Base-by-base conservation (phyloP, 2,329 filamentous ascomycete genomes). In the Phialocephala sp. region DNA sequence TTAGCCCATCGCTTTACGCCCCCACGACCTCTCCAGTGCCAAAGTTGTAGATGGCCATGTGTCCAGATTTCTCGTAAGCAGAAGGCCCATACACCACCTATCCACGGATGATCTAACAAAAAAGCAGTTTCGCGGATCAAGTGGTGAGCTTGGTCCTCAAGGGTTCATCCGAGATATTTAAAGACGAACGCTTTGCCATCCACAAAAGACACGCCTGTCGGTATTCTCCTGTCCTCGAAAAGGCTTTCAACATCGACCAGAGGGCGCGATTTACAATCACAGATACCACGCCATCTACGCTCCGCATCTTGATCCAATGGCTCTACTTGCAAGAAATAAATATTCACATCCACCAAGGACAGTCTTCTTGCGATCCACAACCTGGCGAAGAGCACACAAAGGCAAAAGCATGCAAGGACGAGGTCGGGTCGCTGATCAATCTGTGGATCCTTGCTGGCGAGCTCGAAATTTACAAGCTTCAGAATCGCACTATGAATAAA, bases 401-500 rank as follows among this genome's bases (percentile, higher is more conserved):
- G 45, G n/a, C n/a, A 20, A 54, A 54, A 8, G 50, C 50, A 5
- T 54, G 50, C 24, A 54, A 54, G 24, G 27, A 54, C 6, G 50
- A 54, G 24, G 12, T 54, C 3, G 24, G 27, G 15, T n/a, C 50
- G 1, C 8, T 54, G 24, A 54, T 54, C 22, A 12, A 54, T 27
- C 11, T 54, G 4, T 54, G 50, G 50, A 14, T 54, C 32, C 22
- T 54, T 35, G 50, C 24, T 3, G 50, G 50, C 11, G 11, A 15
- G 14, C 24, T 54, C 4, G 12, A 54, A 22, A 54, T 54, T 8
- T 35, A n/a, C 24, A 54, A 54, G 27, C n/a, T 54, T 22, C 65
- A 67, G 36, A 65, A 62, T 36, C 20, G 39, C 8, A 57, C 47
- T 6, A 62, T 65, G 18, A 47, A 45, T n/a, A 35, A 47, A 14